Conservation (phyloP, 208 protist species). For the Acanthamoeba culbertsoni region DNA sequence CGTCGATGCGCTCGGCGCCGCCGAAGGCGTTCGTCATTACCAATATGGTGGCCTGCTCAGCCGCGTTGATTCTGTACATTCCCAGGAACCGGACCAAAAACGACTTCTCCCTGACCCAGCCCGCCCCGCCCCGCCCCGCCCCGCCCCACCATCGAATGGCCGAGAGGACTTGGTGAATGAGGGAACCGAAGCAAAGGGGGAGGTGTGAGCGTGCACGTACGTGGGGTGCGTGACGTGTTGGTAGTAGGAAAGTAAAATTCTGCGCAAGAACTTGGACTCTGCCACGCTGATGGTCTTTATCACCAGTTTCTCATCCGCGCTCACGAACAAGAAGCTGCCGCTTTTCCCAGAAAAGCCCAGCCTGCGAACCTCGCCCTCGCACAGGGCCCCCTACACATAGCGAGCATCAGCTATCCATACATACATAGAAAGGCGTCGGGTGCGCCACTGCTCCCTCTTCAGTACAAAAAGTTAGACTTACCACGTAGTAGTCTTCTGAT, state of each 20-base stretch:
- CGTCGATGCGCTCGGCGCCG: background rate
- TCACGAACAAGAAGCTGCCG: slow-evolving; percentile 32
- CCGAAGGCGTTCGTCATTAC: slow-evolving; percentile 31
- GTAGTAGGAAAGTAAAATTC: background rate
- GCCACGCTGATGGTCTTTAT: background rate
- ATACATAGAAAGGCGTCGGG: too few relatives aligned
- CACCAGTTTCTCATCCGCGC: background rate
- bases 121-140: too few relatives aligned
- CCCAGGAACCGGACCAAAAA: slow-evolving; percentile 16
- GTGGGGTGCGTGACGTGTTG: background rate
- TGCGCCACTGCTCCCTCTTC: too few relatives aligned
- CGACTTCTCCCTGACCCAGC: background rate
- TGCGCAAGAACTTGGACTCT: slow-evolving; percentile 25
- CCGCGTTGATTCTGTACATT: background rate
- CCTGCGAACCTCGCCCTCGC: background rate
- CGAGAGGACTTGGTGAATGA: too few relatives aligned
- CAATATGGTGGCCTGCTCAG: background rate
- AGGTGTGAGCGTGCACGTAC: background rate
- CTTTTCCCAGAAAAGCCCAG: background rate
- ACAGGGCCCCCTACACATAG: background rate
- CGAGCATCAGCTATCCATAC: too few relatives aligned
- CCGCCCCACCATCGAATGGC: too few relatives aligned
- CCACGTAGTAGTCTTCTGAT: background rate
- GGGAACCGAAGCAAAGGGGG: background rate
- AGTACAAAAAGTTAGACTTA: too few relatives aligned